Evolutionary conservation across 352 stramenopile species (phyloP).

Genomic region (Lagenidium giganteum): DNA sequence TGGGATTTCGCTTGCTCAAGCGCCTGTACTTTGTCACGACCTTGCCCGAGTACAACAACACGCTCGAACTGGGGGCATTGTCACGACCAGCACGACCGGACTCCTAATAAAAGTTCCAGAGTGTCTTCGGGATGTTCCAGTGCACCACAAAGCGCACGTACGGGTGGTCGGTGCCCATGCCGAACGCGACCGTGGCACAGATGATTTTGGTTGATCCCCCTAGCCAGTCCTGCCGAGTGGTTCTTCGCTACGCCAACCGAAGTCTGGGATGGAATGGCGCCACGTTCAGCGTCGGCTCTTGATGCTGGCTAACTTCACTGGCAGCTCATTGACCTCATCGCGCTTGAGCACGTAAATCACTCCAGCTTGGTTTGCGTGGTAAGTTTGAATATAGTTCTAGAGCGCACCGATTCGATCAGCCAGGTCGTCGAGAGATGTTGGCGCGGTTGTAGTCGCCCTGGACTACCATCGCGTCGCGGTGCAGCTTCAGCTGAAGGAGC

Average conservation of each 20-base stretch:
- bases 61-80: constrained; percentile 77
- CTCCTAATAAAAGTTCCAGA: constrained; percentile 98
- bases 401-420: constrained; percentile 34
- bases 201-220: constrained; percentile 61
- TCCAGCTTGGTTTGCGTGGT: constrained; percentile 24
- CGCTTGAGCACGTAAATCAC: constrained; percentile 57
- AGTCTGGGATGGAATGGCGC: constrained; percentile 57
- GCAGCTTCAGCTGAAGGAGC: constrained; percentile 39
- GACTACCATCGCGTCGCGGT: constrained; percentile 26
- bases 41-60: constrained; percentile 72
- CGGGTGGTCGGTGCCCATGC: constrained; percentile 91
- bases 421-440: constrained; percentile 46
- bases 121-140: constrained; percentile 78
- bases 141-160: constrained; percentile 88
- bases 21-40: constrained; percentile 1
- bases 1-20: constrained; percentile 3
- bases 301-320: constrained; percentile 21
- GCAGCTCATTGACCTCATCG: constrained; percentile 41
- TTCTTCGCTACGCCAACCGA: constrained; percentile 24
- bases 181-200: constrained; percentile 92
- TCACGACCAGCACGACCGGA: constrained; percentile 93
- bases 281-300: constrained; percentile 22
- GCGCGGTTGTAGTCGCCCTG: constrained; percentile 51
- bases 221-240: constrained; percentile 42
- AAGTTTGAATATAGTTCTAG: constrained; percentile 31